A percentile compares a stretch with the other conserved stretches of the same genome.
phyloP scores from a whole-genome alignment of 345 rosid species.

The Gossypium ekmanianum region DNA sequence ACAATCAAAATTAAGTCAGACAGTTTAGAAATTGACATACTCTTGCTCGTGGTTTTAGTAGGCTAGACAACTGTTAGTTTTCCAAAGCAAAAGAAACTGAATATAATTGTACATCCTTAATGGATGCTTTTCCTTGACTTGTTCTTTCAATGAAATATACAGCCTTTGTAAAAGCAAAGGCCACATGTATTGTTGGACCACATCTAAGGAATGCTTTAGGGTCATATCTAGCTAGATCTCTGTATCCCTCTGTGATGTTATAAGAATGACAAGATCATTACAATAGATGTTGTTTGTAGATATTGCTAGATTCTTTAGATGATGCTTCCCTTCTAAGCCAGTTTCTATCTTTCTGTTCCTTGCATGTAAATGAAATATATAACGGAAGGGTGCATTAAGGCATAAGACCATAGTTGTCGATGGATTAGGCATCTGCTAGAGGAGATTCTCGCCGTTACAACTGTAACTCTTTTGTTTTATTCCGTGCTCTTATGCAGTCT shows the following conservation, averaged over 20 bases:
- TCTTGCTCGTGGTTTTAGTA: background rate
- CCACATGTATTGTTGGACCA: slow-evolving; percentile 22
- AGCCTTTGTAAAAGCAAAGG: slow-evolving; percentile 3
- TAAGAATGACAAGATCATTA: background rate
- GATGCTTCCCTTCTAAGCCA: background rate
- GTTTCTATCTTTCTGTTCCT: background rate
- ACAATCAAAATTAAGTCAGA: background rate
- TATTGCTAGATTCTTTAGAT: background rate
- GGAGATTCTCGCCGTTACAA: background rate
- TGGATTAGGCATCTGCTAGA: background rate
- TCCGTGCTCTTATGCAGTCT: background rate
- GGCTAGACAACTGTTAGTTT: background rate
- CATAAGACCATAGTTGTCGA: background rate
- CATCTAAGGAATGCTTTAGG: slow-evolving; percentile 15
- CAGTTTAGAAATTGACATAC: background rate
- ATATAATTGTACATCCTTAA: background rate
- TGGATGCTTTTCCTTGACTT: background rate
- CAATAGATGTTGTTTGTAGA: background rate
- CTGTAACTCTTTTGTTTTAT: background rate
- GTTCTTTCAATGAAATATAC: background rate
- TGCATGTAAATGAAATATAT: background rate
- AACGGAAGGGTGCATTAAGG: slow-evolving; percentile 19
- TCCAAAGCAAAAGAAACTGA: background rate
- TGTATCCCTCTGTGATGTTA: background rate
- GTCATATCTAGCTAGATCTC: background rate